A percentile compares a stretch with the other conserved stretches of the same genome.
These are phyloP conservation scores for Trypanosomatidae sp. DNA, from an alignment of 208 protist species.

Conservation along the genomic window DNA sequence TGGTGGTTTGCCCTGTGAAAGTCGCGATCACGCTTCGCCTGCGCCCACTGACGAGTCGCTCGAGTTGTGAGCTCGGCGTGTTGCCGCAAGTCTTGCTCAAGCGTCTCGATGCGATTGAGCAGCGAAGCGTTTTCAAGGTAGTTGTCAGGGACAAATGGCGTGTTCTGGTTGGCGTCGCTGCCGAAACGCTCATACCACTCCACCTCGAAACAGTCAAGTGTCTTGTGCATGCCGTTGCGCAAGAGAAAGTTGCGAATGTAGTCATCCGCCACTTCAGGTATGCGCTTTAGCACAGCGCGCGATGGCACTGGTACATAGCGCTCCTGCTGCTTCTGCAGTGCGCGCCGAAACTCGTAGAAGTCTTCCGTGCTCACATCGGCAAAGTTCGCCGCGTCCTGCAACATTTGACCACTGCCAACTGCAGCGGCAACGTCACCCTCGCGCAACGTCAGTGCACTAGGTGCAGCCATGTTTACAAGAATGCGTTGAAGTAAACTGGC, in stretches of 20 bases:
- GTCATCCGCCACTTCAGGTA: conserved; percentile 89
- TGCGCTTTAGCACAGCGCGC: conserved; percentile 66
- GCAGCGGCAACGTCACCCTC: too few relatives aligned
- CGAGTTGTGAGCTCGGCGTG: conserved; percentile 69
- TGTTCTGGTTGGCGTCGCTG: conserved; percentile 23
- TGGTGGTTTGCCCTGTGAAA: conserved; percentile 84
- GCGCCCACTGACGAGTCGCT: conserved; percentile 57
- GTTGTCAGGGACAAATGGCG: conserved; percentile 63
- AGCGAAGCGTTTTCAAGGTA: conserved; percentile 78
- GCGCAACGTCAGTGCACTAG: too few relatives aligned
- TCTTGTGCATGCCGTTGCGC: conserved; percentile 60
- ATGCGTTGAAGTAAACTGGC: too few relatives aligned
- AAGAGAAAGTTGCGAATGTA: conserved; percentile 89
- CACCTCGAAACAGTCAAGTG: conserved; percentile 74
- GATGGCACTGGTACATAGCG: conserved; percentile 42
- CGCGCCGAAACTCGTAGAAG: conserved; percentile 38
- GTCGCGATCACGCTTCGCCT: conserved; percentile 79
- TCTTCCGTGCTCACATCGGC: conserved; percentile 31
- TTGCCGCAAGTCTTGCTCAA: conserved; percentile 68
- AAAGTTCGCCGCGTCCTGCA: not conserved
- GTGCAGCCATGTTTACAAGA: too few relatives aligned
- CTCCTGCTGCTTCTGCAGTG: conserved; percentile 31
- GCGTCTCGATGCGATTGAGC: conserved; percentile 53
- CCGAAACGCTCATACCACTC: conserved; percentile 81
- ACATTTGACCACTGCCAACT: too few relatives aligned